Percentiles rank a stretch among this genome's conserved stretches.
These are phyloP conservation scores for Botryosphaeria agaves DNA, from an alignment of 2,329 filamentous ascomycete genomes.

Conservation along the genomic window DNA sequence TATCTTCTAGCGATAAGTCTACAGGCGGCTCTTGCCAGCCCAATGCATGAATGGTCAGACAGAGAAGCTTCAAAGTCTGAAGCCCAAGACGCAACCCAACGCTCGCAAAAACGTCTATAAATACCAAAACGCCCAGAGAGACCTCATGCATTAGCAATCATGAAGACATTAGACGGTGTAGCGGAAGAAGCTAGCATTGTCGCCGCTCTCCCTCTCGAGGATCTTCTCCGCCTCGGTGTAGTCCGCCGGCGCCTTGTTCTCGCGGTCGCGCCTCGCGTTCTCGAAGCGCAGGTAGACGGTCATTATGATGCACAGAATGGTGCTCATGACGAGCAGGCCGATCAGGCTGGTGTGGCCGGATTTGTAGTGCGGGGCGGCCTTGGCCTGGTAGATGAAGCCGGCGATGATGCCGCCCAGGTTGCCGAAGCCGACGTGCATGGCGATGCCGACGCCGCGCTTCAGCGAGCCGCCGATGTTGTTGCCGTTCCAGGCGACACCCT, in stretches of 20 bases:
- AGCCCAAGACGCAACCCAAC: no score
- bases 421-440: conserved; percentile 36
- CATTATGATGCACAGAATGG: conserved; percentile 36
- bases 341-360: conserved; percentile 29
- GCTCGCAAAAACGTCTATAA: no score
- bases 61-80: no score
- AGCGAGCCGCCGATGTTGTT: conserved; percentile 39
- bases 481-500: conserved; percentile 40
- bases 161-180: conserved; percentile 12
- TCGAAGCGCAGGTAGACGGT: conserved; percentile 38
- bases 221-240: conserved; percentile 37
- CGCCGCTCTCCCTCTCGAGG: conserved; percentile 36
- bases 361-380: conserved; percentile 25
- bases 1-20: no score
- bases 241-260: conserved; percentile 28
- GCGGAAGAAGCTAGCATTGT: conserved; percentile 31
- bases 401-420: conserved; percentile 31
- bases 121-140: no score
- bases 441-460: conserved; percentile 38
- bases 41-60: no score
- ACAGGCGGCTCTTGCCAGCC: no score
- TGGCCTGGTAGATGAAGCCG: conserved; percentile 29
- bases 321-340: conserved; percentile 27
- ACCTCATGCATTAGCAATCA: neutral
- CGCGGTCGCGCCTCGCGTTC: conserved; percentile 35